Evolutionary conservation across 139 green algal species (phyloP), one percentile per base, ranked within the genome.

Genomic region (Protoeuglena noctilucae): DNA sequence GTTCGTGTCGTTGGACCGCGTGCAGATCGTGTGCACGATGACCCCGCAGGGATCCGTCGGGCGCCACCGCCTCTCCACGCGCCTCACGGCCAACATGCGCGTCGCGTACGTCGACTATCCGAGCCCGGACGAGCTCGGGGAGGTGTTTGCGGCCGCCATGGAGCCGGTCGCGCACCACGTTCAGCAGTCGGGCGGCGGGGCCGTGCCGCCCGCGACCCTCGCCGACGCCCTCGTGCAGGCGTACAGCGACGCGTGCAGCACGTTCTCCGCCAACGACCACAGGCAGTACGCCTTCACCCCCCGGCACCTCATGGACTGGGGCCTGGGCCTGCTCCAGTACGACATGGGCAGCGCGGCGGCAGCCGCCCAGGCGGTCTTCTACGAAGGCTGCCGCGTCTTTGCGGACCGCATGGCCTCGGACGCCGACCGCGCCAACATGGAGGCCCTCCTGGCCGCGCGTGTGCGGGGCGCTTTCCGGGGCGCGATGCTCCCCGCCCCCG

Each of bases 11-110:
- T 47, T 47, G 16, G n/a, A 61, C 7, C 45, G 48, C 39, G 61
- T 65, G 21, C 74, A 87, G 63, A 75, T 87, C 47, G 72, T 84
- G 24, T 68, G 60, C 28, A 78, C 63, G 53, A 85, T 87, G 65
- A 83, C 72, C 28, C 73, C 74, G 4, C 54, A 66, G 12, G 74
- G 60, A 40, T 74, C 67, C 14, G 70, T 81, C 3, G 78, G 76
- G 25, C 72, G 73, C 40, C 64, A 75, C 40, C 43, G 64, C 21
- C 63, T 89, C 49, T 70, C 62, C 19, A 72, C 66, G 1, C 71
- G 81, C 47, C 78, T 89, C 56, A 78, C 72, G 2, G 73, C 78
- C 1, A 54, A 74, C 14, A 43, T 80, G 48, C 62, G 73, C 34
- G 50, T 82, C 4, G 66, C 67, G 3, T 71, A 61, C 45, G 66